phyloP scores from a whole-genome alignment of 192 early-diverging fungal genomes.

The Podila epicladia region DNA sequence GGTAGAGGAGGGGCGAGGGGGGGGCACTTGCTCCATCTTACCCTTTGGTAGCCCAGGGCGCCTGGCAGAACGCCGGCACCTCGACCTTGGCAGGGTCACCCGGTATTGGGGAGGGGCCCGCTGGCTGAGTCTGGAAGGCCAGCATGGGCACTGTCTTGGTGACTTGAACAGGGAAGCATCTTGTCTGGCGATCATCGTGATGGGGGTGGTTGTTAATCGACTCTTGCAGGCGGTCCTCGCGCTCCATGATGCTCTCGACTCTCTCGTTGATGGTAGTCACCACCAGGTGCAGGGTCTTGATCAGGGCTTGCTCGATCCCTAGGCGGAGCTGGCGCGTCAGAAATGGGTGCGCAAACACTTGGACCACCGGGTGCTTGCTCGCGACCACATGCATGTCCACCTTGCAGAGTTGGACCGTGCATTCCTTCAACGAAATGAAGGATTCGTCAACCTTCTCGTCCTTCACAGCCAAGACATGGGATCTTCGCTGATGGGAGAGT shows the following conservation, averaged over 20 bases:
- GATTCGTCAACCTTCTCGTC: background rate
- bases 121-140: no score
- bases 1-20: no score
- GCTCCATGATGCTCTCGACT: conserved; percentile 12
- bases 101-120: no score
- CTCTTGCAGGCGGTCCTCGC: no score
- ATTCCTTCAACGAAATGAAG: conserved; percentile 20
- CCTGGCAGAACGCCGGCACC: no score
- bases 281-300: conserved; percentile 3
- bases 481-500: background rate
- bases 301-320: conserved; percentile 15
- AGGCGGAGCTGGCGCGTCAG: conserved; percentile 14
- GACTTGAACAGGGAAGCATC: no score
- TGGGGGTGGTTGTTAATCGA: no score
- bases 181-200: no score
- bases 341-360: conserved; percentile 1
- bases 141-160: no score
- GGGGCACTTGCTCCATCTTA: no score
- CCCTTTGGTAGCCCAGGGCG: no score
- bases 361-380: conserved; percentile 24
- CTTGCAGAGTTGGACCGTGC: conserved; percentile 8
- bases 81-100: no score
- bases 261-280: conserved; percentile 14
- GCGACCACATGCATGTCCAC: conserved; percentile 9
- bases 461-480: background rate